Evolutionary conservation across 441 rosid species (phyloP), one percentile per base, ranked within the genome.

Genomic region (Adansonia gregorii): DNA sequence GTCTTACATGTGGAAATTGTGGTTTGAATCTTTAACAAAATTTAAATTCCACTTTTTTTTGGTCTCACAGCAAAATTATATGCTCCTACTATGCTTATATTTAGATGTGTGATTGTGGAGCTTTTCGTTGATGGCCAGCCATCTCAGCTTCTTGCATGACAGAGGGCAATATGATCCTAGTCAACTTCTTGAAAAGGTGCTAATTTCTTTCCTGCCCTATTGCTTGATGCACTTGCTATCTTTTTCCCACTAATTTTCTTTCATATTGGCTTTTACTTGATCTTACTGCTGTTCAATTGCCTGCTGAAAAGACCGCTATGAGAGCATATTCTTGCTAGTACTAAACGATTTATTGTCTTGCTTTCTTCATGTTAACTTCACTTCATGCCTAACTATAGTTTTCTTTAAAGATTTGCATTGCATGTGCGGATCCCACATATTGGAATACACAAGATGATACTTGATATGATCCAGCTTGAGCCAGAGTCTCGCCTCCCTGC

Each of bases 141-240:
- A 24, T 90, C 99, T 78, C 99, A 96, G 89, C 99, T 94, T 85
- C 97, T 96, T 73, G 93, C 99, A 70, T 94, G 95, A 98, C 71
- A 90, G 99, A 86, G 99, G 99, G 81, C 99, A 96, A 82, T 93
- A 94, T 79, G 99, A 96, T 89, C 99, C 98, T 72, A 88, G 97
- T 85, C 97, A 89, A 78, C 93, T 78, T 83, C 96, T 96, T 85
- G 99, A 94, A 86, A 96, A 94, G 97, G 99, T 89, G 76, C 67
- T 73, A 11, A 54, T 46, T 56, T 48, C 71, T 65, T 72, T 66
- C 51, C 31, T 24, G 43, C 8, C 39, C 22, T 56, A 22, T 39
- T 24, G n/a, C 27, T 48, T 6, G 51, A 59, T 69, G 60, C 73
- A n/a, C 74, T 74, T 39, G 41, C n/a, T 54, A 52, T 75, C 43